These are phyloP conservation scores for Termitomyces eurrhizus DNA, from an alignment of 768 basidiomycete species.

Conservation along the genomic window DNA sequence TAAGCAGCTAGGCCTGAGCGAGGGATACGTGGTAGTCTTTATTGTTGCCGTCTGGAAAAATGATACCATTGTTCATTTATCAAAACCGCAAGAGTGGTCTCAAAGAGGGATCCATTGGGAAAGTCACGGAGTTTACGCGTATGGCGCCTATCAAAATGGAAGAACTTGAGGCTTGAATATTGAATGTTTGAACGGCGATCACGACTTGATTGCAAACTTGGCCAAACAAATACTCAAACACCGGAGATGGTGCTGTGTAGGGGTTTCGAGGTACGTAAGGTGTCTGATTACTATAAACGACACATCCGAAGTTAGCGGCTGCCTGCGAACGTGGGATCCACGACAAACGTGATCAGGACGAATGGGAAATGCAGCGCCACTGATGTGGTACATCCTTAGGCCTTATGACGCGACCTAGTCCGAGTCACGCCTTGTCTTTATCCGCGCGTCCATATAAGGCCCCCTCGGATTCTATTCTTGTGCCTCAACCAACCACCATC, in stretches of 20 bases:
- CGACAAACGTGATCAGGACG: conserved; percentile 8
- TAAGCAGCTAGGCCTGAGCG: too few species aligned
- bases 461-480: not conserved
- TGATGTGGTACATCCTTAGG: conserved; percentile 10
- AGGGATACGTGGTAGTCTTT: too few species aligned
- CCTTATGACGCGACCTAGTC: conserved; percentile 9
- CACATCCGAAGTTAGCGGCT: not conserved
- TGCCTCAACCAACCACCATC: not conserved
- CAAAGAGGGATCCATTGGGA: not conserved
- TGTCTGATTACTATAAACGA: not conserved
- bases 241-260: too few species aligned
- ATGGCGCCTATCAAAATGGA: not conserved
- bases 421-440: conserved; percentile 12
- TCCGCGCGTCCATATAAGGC: conserved; percentile 9
- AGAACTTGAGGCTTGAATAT: too few species aligned
- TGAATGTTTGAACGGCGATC: not conserved
- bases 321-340: not conserved
- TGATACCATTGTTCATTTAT: not conserved
- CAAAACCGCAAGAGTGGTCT: not conserved
- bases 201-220: not conserved
- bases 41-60: not conserved
- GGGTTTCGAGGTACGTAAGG: not conserved
- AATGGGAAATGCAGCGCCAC: conserved; percentile 11
- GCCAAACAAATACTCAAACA: too few species aligned
- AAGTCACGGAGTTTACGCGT: not conserved